Evolutionary conservation across 2,329 filamentous ascomycete genomes (phyloP).

Genomic region (Pleurostoma richardsiae): DNA sequence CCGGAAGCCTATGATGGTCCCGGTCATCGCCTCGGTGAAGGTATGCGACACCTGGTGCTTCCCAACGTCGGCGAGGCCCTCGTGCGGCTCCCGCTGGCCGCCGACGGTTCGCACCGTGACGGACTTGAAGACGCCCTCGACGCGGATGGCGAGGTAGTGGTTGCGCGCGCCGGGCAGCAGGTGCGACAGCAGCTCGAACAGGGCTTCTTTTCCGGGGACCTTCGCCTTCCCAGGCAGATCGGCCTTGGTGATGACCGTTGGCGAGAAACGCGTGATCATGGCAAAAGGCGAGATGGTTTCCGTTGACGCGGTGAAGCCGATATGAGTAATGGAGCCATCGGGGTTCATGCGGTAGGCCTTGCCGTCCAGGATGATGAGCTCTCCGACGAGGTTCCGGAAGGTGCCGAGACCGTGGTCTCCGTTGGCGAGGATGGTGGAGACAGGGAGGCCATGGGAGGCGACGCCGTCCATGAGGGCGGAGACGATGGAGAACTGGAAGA

Average conservation of each 20-base stretch:
- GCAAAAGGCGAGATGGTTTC: constrained; percentile 24
- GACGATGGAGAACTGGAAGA: constrained; percentile 28
- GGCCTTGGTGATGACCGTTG: constrained; percentile 11
- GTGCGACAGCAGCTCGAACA: constrained; percentile 14
- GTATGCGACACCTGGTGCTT: constrained; percentile 19
- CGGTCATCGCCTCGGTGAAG: constrained; percentile 16
- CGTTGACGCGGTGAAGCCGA: constrained; percentile 12
- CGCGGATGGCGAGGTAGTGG: constrained; percentile 21
- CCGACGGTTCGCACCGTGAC: constrained; percentile 24
- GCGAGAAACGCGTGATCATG: constrained; percentile 22
- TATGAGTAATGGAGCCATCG: constrained; percentile 19
- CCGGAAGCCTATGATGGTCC: constrained; percentile 24
- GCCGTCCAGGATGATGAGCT: constrained; percentile 27
- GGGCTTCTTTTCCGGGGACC: constrained; percentile 12
- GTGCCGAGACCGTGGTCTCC: constrained; percentile 29
- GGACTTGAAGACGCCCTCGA: constrained; percentile 20
- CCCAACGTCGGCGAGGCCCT: constrained; percentile 21
- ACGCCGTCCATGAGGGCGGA: constrained; percentile 28
- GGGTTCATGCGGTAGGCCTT: constrained; percentile 26
- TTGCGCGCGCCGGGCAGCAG: constrained; percentile 19
- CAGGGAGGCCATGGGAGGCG: constrained; percentile 21
- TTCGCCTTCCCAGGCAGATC: constrained; percentile 18
- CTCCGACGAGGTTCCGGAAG: constrained; percentile 25
- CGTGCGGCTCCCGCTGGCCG: constrained; percentile 19
- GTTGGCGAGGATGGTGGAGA: constrained; percentile 19